Conservation (phyloP, 352 stramenopile genomes). For the Phytophthora crassamura region DNA sequence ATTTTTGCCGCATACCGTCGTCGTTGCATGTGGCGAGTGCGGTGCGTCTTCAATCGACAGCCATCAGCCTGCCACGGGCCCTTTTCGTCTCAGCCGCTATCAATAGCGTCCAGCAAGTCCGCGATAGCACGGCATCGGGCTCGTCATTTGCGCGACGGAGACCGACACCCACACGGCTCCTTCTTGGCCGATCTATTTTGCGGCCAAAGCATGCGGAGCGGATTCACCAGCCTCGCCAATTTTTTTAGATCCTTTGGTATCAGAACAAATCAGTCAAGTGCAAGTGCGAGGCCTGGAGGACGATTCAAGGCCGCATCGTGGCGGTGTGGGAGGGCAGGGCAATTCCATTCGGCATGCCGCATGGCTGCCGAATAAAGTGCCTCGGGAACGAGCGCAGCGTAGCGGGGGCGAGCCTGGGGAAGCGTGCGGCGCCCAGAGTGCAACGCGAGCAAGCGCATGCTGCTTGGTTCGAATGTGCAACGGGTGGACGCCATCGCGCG, state of each 20-base stretch:
- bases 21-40: constrained; percentile 15
- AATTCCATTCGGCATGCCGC: constrained; percentile 28
- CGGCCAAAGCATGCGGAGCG: neutral
- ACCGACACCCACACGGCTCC: neutral
- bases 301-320: neutral
- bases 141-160: constrained; percentile 9
- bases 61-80: neutral
- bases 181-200: constrained; percentile 27
- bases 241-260: constrained; percentile 1
- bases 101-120: constrained; percentile 14
- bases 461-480: constrained; percentile 15
- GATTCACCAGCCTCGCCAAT: constrained; percentile 6
- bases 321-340: constrained; percentile 3
- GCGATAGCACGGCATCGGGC: neutral
- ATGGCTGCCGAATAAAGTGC: constrained; percentile 24
- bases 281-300: neutral
- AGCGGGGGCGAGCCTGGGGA: too few species aligned
- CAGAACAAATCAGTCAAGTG: constrained; percentile 22
- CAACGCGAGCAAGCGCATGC: constrained; percentile 1
- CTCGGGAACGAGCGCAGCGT: too few species aligned
- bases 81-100: constrained; percentile 12
- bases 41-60: constrained; percentile 12
- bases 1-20: constrained; percentile 15
- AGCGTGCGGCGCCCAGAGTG: constrained; percentile 1
- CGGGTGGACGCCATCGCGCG: constrained; percentile 15